phyloP scores from a whole-genome alignment of 192 early-diverging fungal species.

The Polychytrium aggregatum region DNA sequence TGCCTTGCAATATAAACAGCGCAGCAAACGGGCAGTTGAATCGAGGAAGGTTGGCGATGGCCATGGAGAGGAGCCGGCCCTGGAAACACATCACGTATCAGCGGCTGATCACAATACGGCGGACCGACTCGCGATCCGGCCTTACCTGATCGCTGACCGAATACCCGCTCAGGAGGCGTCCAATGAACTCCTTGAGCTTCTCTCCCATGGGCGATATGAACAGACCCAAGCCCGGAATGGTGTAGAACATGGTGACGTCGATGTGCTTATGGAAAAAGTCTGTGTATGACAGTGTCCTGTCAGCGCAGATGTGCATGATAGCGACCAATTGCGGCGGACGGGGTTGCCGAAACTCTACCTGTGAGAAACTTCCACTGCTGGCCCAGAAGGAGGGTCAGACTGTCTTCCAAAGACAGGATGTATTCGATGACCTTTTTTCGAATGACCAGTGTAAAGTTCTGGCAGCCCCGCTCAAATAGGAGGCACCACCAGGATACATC shows the following conservation, averaged over 20 bases:
- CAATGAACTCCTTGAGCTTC: slow-evolving; percentile 5
- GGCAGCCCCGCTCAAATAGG: slow-evolving; percentile 13
- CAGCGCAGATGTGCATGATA: no score
- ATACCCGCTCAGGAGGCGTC: not conserved
- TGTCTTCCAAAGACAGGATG: slow-evolving; percentile 1
- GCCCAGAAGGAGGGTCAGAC: not conserved
- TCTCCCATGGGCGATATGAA: slow-evolving; percentile 17
- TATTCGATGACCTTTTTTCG: slow-evolving; percentile 15
- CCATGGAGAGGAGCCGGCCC: no score
- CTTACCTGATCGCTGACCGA: no score
- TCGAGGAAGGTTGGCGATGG: no score
- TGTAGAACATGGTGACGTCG: slow-evolving; percentile 11
- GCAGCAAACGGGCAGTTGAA: no score
- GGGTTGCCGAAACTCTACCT: no score
- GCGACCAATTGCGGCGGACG: no score
- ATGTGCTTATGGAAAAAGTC: slow-evolving; percentile 8
- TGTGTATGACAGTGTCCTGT: not conserved
- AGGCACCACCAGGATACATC: slow-evolving; percentile 14
- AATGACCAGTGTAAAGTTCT: slow-evolving; percentile 10
- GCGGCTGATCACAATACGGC: no score
- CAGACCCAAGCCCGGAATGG: slow-evolving; percentile 15
- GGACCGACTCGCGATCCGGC: no score
- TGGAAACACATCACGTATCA: no score
- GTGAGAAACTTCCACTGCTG: no score
- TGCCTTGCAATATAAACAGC: no score